phyloP scores from a whole-genome alignment of 106 monocot genomes.

The Gastrodia elata region DNA sequence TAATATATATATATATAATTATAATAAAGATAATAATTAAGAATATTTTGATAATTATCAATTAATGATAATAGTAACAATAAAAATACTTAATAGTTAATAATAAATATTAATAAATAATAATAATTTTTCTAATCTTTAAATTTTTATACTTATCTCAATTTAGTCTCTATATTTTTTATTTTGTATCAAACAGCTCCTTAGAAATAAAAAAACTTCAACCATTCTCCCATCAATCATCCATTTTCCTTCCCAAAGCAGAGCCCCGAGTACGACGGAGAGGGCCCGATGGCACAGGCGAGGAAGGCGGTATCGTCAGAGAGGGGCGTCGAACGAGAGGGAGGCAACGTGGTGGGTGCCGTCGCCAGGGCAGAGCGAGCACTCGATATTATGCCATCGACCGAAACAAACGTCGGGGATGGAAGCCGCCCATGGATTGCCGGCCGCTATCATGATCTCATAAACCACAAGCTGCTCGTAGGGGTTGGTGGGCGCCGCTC shows the following conservation, averaged over 20 bases:
- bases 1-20: too few relatives aligned
- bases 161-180: too few relatives aligned
- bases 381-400: conserved; percentile 97
- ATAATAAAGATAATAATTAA: too few relatives aligned
- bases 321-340: conserved; percentile 81
- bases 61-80: too few relatives aligned
- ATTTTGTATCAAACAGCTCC: too few relatives aligned
- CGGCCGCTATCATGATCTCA: conserved; percentile 75
- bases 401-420: conserved; percentile 76
- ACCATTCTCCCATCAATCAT: conserved; percentile 19
- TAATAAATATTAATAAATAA: too few relatives aligned
- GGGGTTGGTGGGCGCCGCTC: conserved; percentile 65
- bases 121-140: too few relatives aligned
- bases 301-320: conserved; percentile 93
- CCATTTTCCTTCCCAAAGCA: conserved; percentile 39
- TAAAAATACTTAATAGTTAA: too few relatives aligned
- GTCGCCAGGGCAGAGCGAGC: conserved; percentile 51
- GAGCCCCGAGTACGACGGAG: conserved; percentile 57
- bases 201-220: too few relatives aligned
- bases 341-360: conserved; percentile 86
- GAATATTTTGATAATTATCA: too few relatives aligned
- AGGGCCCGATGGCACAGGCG: conserved; percentile 62
- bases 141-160: too few relatives aligned
- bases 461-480: conserved; percentile 72
- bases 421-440: conserved; percentile 69